Evolutionary conservation across 768 basidiomycete genomes (phyloP), one percentile per base, ranked within the genome.

Genomic region (Grammothele lineata): DNA sequence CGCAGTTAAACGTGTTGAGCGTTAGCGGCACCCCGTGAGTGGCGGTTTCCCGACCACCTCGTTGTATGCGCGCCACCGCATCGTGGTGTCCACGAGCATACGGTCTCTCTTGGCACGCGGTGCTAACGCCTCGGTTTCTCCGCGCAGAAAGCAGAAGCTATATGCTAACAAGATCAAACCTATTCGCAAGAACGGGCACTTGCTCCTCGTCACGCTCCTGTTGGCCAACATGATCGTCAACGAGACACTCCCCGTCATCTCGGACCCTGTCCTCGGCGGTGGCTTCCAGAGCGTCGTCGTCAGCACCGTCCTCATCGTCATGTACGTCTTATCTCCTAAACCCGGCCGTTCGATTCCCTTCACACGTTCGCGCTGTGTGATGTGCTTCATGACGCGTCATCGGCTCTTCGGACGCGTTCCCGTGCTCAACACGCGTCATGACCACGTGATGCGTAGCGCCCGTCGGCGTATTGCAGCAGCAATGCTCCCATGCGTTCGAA

Each of bases 181-280:
- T 11, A 83, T 95, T 39, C 84, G 91, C 46, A 73, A 82, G 70
- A 84, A 92, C 56, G 87, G 88, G 2, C 89, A 92, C 61, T 69
- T 90, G 24, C 73, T 92, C 9, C 78, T 92, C 48, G 87, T 90
- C 46, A 90, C 88, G 0, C 79, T 91, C 32, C 76, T 92, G 9
- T 69, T 93, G 24, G 83, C 86, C 26, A 93, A 94, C 66, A 93
- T 94, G 92, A 88, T 93, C 47, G 85, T 86, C 58, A 93, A 93
- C 62, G 91, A 92, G 67, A 75, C 87, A 0, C 78, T 92, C 4
- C 92, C 92, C 27, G 76, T 93, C 53, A 89, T 94, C 49, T 75
- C 85, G 10, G 87, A 89, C 61, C 78, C 80, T 3, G 72, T 92
- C 30, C 74, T 95, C 3, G 89, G 89, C 21, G 88, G 89, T 14